Percentiles rank a stretch among this genome's conserved stretches.
phyloP scores from a whole-genome alignment of 2,329 filamentous ascomycete genomes.

The Penicillium sp. region DNA sequence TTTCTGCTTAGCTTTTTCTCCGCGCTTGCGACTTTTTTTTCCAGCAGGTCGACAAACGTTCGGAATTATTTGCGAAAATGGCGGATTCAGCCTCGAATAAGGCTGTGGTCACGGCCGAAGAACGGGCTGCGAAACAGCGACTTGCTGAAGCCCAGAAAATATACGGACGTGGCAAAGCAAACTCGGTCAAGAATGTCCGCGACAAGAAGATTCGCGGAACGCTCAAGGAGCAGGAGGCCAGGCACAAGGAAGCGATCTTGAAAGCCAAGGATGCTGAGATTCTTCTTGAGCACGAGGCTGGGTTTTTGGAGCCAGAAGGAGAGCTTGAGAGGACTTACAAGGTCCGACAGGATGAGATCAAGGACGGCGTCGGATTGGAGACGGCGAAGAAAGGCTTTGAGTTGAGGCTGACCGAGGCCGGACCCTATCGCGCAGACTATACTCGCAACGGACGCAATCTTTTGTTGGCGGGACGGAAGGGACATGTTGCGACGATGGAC shows the following conservation, averaged over 20 bases:
- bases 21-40: slow-evolving; percentile 9
- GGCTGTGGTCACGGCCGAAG: slow-evolving; percentile 34
- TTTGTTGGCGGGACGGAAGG: slow-evolving; percentile 83
- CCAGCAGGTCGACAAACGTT: slow-evolving; percentile 5
- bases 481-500: slow-evolving; percentile 94
- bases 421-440: slow-evolving; percentile 88
- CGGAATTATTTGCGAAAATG: slow-evolving; percentile 25
- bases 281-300: slow-evolving; percentile 79
- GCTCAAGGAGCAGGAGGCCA: slow-evolving; percentile 74
- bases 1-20: slow-evolving; percentile 32
- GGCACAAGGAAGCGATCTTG: slow-evolving; percentile 77
- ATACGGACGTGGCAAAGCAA: slow-evolving; percentile 81
- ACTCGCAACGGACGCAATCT: slow-evolving; percentile 85
- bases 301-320: slow-evolving; percentile 84
- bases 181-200: slow-evolving; percentile 71
- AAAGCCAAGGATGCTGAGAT: slow-evolving; percentile 96
- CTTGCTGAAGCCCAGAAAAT: slow-evolving; percentile 62
- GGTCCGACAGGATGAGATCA: slow-evolving; percentile 85
- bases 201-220: slow-evolving; percentile 90
- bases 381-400: slow-evolving; percentile 94
- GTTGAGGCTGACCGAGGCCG: slow-evolving; percentile 76
- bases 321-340: slow-evolving; percentile 92
- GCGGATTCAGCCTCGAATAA: slow-evolving; percentile 30
- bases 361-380: slow-evolving; percentile 71
- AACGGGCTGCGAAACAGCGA: slow-evolving; percentile 43